These are phyloP conservation scores for Lentinula novae-zelandiae DNA, from an alignment of 1,284 basidiomycete species.

Conservation along the genomic window DNA sequence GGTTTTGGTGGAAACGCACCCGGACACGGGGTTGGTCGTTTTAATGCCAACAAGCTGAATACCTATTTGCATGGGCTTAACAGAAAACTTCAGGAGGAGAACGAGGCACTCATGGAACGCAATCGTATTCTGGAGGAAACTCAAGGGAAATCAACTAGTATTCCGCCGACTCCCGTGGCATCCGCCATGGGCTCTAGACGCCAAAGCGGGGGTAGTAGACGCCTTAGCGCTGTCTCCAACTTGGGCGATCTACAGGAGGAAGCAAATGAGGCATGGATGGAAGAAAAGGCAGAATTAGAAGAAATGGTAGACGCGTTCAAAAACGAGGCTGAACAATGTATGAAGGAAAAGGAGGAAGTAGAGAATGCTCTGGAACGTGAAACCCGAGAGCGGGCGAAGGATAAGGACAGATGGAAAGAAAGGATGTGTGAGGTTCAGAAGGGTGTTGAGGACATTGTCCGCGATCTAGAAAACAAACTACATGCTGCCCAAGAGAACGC, in stretches of 20 bases:
- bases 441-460: constrained; percentile 62
- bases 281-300: constrained; percentile 57
- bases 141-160: constrained; percentile 26
- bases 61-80: constrained; percentile 80
- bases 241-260: constrained; percentile 57
- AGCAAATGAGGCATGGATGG: constrained; percentile 55
- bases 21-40: constrained; percentile 58
- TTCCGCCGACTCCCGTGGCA: constrained; percentile 11
- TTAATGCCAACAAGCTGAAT: constrained; percentile 80
- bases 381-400: constrained; percentile 48
- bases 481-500: constrained; percentile 46
- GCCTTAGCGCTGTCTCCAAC: constrained; percentile 47
- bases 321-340: constrained; percentile 29
- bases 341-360: constrained; percentile 17
- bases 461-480: constrained; percentile 57
- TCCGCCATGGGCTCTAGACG: constrained; percentile 19
- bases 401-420: constrained; percentile 64
- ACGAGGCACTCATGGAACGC: constrained; percentile 54
- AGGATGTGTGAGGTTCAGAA: constrained; percentile 66
- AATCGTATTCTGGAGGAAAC: constrained; percentile 45
- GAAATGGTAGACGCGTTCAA: constrained; percentile 38
- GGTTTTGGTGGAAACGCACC: constrained; percentile 54
- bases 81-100: constrained; percentile 76
- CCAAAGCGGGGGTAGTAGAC: constrained; percentile 31
- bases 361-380: constrained; percentile 45